These are phyloP conservation scores for Carex arenaria DNA, from an alignment of 202 grass and related monocot genomes.

Conservation along the genomic window DNA sequence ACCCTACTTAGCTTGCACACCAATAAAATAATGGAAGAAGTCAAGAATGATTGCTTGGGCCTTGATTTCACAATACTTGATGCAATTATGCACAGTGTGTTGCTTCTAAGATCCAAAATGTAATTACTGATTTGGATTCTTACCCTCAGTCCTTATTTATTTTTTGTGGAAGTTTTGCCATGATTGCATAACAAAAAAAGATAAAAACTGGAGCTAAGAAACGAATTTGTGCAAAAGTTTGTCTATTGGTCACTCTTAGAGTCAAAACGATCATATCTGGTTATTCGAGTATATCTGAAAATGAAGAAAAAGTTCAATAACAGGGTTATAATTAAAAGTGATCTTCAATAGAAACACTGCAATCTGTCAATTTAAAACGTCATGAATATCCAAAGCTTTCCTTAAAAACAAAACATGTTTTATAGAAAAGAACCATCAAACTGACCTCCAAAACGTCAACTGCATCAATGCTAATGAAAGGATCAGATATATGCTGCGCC, in stretches of 20 bases:
- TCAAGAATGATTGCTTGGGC: not conserved
- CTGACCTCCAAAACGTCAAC: constrained; percentile 88
- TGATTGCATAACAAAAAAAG: not conserved
- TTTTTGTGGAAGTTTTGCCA: not conserved
- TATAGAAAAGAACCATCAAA: constrained; percentile 13
- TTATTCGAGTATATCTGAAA: not conserved
- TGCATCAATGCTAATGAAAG: constrained; percentile 93
- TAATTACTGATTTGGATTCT: not conserved
- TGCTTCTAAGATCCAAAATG: not conserved
- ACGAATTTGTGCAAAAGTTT: not conserved
- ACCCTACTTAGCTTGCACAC: not conserved
- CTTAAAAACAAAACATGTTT: not conserved
- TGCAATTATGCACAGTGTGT: not conserved
- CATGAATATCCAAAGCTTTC: not conserved
- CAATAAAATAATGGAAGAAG: not conserved
- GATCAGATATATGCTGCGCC: constrained; percentile 77
- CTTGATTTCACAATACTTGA: not conserved
- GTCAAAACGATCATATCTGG: not conserved
- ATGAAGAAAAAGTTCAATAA: not conserved
- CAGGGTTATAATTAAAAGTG: not conserved
- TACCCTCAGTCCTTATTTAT: not conserved
- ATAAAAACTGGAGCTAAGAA: not conserved
- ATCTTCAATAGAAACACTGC: not conserved
- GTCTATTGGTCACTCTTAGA: not conserved
- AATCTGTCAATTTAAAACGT: not conserved